A percentile compares a stretch with the other conserved stretches of the same genome.
Evolutionary conservation across 2,329 filamentous ascomycete species (phyloP).

Genomic region (Rhinocladiella mackenziei): DNA sequence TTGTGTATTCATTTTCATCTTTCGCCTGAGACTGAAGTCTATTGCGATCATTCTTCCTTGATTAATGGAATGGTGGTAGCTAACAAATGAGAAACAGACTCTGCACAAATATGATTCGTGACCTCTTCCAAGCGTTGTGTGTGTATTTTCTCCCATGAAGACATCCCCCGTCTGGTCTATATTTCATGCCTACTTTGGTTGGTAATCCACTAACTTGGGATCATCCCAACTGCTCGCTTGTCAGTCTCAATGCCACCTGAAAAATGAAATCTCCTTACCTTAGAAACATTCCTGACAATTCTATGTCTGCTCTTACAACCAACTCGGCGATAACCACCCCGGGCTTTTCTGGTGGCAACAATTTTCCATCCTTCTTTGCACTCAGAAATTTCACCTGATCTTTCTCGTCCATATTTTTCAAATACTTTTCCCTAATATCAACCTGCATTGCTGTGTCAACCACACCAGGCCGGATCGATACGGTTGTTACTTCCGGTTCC

Average conservation of each 20-base stretch:
- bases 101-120: background rate
- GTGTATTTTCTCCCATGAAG: too few species aligned
- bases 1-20: slow-evolving; percentile 61
- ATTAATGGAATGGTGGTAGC: slow-evolving; percentile 1
- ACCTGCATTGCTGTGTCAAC: slow-evolving; percentile 89
- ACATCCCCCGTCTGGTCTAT: too few species aligned
- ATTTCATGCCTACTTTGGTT: slow-evolving; percentile 7
- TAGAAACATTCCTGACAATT: slow-evolving; percentile 72
- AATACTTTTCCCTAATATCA: slow-evolving; percentile 71
- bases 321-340: slow-evolving; percentile 81
- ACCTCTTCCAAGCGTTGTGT: slow-evolving; percentile 2
- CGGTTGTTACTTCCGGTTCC: slow-evolving; percentile 68
- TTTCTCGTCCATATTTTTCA: slow-evolving; percentile 54
- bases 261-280: slow-evolving; percentile 13
- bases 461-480: slow-evolving; percentile 72
- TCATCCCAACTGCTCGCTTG: slow-evolving; percentile 28
- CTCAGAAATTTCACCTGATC: slow-evolving; percentile 63
- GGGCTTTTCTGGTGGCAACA: slow-evolving; percentile 78
- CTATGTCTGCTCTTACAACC: slow-evolving; percentile 59
- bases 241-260: slow-evolving; percentile 4
- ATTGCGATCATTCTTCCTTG: background rate
- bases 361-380: slow-evolving; percentile 64
- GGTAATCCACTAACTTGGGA: slow-evolving; percentile 24
- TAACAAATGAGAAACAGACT: background rate
- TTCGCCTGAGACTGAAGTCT: slow-evolving; percentile 51